Evolutionary conservation across 1,139 yeast genomes (phyloP).

Genomic region (Pichia sp.): DNA sequence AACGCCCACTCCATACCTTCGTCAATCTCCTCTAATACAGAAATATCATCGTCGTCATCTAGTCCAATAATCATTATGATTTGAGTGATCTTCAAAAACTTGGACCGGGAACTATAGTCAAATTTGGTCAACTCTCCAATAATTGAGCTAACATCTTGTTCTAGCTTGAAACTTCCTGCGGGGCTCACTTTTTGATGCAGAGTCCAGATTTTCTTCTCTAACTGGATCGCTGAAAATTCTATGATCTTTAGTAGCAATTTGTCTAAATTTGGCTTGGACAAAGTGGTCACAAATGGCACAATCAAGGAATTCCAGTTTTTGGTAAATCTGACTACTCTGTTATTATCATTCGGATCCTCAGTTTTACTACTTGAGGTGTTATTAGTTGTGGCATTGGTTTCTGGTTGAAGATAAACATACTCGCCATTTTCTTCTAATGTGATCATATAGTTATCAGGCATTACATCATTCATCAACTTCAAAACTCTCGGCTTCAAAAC

Average conservation of each 20-base stretch:
- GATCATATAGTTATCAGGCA: constrained; percentile 43
- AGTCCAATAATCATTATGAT: constrained; percentile 72
- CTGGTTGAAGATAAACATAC: constrained; percentile 24
- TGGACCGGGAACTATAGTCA: constrained; percentile 65
- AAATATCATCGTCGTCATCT: constrained; percentile 55
- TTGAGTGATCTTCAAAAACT: constrained; percentile 76
- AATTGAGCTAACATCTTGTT: constrained; percentile 69
- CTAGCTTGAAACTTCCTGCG: constrained; percentile 76
- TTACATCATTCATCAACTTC: constrained; percentile 42
- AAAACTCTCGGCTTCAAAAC: constrained; percentile 44
- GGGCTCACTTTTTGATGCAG: constrained; percentile 67
- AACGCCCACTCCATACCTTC: constrained; percentile 55
- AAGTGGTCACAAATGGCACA: constrained; percentile 53
- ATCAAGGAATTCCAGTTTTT: constrained; percentile 58
- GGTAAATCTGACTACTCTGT: constrained; percentile 34
- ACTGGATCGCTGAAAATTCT: constrained; percentile 37
- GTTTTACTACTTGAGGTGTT: background rate
- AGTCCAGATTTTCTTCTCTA: constrained; percentile 62
- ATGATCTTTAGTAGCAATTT: constrained; percentile 46
- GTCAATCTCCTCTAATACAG: constrained; percentile 30
- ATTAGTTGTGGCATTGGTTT: constrained; percentile 12
- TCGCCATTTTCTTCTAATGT: constrained; percentile 18
- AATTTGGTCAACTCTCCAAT: constrained; percentile 57
- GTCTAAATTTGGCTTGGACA: constrained; percentile 43
- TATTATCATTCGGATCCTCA: constrained; percentile 8